Percentiles rank a stretch among this genome's conserved stretches.
These are phyloP conservation scores for Aspergillus caelatus DNA, from an alignment of 2,329 filamentous ascomycete species.

Conservation along the genomic window DNA sequence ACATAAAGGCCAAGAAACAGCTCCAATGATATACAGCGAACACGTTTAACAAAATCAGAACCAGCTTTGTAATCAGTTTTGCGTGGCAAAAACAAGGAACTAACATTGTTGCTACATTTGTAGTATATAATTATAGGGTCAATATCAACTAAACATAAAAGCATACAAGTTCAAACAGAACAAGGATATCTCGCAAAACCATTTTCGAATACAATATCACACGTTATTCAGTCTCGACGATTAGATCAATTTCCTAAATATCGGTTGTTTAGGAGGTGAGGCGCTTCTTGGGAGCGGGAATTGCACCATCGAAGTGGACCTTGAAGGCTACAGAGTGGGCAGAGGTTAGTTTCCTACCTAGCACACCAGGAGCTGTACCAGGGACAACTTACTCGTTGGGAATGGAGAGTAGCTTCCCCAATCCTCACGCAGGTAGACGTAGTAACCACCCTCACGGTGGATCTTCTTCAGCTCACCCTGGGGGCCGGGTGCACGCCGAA, in stretches of 20 bases:
- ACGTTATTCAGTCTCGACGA: background rate
- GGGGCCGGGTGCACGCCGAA: slow-evolving; percentile 63
- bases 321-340: slow-evolving; percentile 40
- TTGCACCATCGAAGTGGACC: slow-evolving; percentile 47
- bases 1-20: background rate
- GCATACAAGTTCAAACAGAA: background rate
- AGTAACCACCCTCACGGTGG: slow-evolving; percentile 56
- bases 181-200: slow-evolving; percentile 14
- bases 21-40: background rate
- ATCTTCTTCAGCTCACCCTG: slow-evolving; percentile 72
- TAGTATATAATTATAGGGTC: background rate
- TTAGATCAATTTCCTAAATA: background rate
- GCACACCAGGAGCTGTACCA: background rate
- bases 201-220: background rate
- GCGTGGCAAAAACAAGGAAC: background rate
- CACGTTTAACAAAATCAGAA: background rate
- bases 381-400: slow-evolving; percentile 43
- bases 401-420: slow-evolving; percentile 61
- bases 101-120: background rate
- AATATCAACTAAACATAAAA: background rate
- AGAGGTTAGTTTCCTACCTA: slow-evolving; percentile 17
- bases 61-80: background rate
- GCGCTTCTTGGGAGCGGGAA: slow-evolving; percentile 27
- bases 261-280: slow-evolving; percentile 1
- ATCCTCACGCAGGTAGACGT: slow-evolving; percentile 67